These are phyloP conservation scores for Phytophthora quininea DNA, from an alignment of 352 stramenopile genomes.

Conservation along the genomic window DNA sequence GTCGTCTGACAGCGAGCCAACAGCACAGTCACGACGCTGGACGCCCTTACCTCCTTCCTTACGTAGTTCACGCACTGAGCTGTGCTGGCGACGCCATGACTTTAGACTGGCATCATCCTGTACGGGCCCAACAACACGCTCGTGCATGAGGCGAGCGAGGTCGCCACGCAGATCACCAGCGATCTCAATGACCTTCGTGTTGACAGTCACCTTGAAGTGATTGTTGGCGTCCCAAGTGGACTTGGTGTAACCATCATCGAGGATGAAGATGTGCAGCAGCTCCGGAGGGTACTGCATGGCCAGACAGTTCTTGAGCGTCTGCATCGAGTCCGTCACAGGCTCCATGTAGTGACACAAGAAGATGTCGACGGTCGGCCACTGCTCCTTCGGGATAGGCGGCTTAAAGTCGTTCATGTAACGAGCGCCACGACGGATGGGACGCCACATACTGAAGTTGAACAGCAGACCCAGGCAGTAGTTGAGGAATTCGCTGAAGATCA, in stretches of 20 bases:
- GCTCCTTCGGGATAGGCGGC: slow-evolving; percentile 86
- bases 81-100: slow-evolving; percentile 87
- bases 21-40: slow-evolving; percentile 84
- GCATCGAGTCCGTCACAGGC: slow-evolving; percentile 82
- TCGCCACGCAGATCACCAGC: slow-evolving; percentile 84
- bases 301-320: slow-evolving; percentile 88
- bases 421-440: slow-evolving; percentile 85
- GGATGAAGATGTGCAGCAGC: slow-evolving; percentile 86
- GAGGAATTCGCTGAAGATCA: slow-evolving; percentile 88
- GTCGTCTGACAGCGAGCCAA: slow-evolving; percentile 88
- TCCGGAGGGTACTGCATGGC: slow-evolving; percentile 89
- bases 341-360: slow-evolving; percentile 93
- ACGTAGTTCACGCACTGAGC: slow-evolving; percentile 80
- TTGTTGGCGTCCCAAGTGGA: slow-evolving; percentile 91
- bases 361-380: slow-evolving; percentile 89
- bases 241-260: slow-evolving; percentile 91
- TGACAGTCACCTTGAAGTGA: slow-evolving; percentile 90
- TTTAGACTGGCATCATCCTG: slow-evolving; percentile 81
- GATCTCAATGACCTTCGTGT: slow-evolving; percentile 91
- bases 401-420: slow-evolving; percentile 92
- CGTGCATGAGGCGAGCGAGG: slow-evolving; percentile 85
- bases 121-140: slow-evolving; percentile 81
- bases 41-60: slow-evolving; percentile 85
- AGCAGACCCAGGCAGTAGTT: slow-evolving; percentile 88
- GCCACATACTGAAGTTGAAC: slow-evolving; percentile 93